phyloP scores from a whole-genome alignment of 768 basidiomycete genomes.

The Pleurotus citrinopileatus region DNA sequence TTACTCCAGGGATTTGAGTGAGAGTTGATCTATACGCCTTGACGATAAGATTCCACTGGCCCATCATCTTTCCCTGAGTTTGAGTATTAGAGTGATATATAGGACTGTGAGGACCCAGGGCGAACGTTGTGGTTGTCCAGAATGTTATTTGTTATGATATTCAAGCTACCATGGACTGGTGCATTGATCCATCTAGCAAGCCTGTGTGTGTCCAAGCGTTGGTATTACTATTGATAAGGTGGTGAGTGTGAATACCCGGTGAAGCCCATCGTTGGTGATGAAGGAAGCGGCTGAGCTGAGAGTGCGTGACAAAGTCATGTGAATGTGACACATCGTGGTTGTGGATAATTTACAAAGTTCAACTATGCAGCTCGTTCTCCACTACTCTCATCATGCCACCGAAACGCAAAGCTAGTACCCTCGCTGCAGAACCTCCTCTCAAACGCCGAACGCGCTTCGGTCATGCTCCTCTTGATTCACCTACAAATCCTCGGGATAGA shows the following conservation, averaged over 20 bases:
- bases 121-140: slow-evolving; percentile 69
- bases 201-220: slow-evolving; percentile 30
- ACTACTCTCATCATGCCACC: slow-evolving; percentile 27
- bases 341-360: too few relatives aligned
- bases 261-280: slow-evolving; percentile 46
- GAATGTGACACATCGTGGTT: slow-evolving; percentile 25
- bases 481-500: not conserved
- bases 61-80: slow-evolving; percentile 52
- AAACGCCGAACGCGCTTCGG: slow-evolving; percentile 31
- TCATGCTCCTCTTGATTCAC: not conserved
- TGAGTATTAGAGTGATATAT: slow-evolving; percentile 10
- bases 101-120: too few relatives aligned
- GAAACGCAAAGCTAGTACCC: slow-evolving; percentile 40
- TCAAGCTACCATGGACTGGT: slow-evolving; percentile 61
- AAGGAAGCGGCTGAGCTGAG: not conserved
- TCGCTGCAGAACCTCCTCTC: slow-evolving; percentile 19
- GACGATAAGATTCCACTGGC: slow-evolving; percentile 69
- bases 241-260: slow-evolving; percentile 45
- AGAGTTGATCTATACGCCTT: slow-evolving; percentile 77
- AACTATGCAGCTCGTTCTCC: slow-evolving; percentile 1
- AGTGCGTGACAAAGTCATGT: slow-evolving; percentile 11
- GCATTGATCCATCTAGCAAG: slow-evolving; percentile 83
- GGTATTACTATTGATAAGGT: not conserved
- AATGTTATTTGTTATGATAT: slow-evolving; percentile 69
- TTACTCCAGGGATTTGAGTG: slow-evolving; percentile 47